A percentile compares a stretch with the other conserved stretches of the same genome.
Conservation (phyloP, 2,329 filamentous ascomycete genomes). For the Metarhizium sp. region DNA sequence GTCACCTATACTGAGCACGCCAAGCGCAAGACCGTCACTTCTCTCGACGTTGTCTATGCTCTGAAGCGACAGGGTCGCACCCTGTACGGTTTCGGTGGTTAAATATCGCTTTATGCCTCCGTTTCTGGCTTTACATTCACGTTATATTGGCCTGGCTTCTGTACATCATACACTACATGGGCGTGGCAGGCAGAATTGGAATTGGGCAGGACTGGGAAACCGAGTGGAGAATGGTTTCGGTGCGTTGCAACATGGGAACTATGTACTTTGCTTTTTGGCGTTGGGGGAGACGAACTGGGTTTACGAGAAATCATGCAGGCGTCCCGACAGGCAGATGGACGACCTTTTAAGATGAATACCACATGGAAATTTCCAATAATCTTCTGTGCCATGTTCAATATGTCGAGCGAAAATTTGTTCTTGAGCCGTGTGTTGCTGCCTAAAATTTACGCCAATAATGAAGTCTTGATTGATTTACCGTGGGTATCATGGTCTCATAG, state of each 20-base stretch:
- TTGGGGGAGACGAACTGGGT: constrained; percentile 3
- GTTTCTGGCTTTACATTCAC: not conserved
- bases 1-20: constrained; percentile 74
- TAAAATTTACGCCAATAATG: not conserved
- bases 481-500: constrained; percentile 6
- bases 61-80: constrained; percentile 64
- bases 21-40: constrained; percentile 73
- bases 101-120: constrained; percentile 26
- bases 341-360: constrained; percentile 15
- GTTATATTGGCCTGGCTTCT: not conserved
- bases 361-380: constrained; percentile 6
- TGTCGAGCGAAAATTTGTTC: not conserved
- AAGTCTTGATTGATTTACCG: not conserved
- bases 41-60: constrained; percentile 58
- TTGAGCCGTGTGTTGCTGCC: not conserved
- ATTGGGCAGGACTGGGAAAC: not conserved
- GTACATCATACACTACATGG: constrained; percentile 3
- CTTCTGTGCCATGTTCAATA: not conserved
- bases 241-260: constrained; percentile 19
- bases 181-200: not conserved
- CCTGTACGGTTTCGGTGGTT: constrained; percentile 86
- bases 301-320: constrained; percentile 15
- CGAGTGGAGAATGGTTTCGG: constrained; percentile 2
- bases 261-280: constrained; percentile 8
- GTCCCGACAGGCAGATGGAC: constrained; percentile 19